Evolutionary conservation across 1,284 basidiomycete genomes (phyloP), one percentile per base, ranked within the genome.

Genomic region (Microbotryomycetes sp.): DNA sequence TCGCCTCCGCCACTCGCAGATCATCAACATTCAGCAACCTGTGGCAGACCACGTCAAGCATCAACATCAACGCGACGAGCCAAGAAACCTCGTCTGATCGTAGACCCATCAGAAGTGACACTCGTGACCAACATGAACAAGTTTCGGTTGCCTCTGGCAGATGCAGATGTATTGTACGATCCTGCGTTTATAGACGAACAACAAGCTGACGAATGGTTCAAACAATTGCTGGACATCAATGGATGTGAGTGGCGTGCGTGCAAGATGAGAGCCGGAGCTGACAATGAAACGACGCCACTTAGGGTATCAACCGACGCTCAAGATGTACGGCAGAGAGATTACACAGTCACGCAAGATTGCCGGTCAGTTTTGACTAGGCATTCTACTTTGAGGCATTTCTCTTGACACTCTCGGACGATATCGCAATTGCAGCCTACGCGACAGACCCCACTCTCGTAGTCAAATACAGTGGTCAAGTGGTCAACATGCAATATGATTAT

Each of bases 221-320:
- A 74, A 2, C 71, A 76, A 25, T 72, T 81, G 16, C 62, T 75
- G 4, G 58, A 58, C 2, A 66, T 81, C 12, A 72, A 76, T 5
- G 76, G 76, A 0, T 80, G 79, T 79, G 56, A 62, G 76, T 62
- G 19, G 26, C 47, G n/a, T 25, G 45, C 45, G 32, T 48, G 48
- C 51, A 52, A 42, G 31, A 26, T 45, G n/a, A n/a, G n/a, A 29
- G 36, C 22, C 49, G 25, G 22, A 6, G 26, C 50, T 51, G 4
- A 55, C 19, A 22, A 49, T 31, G 4, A 49, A 32, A 30, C 25
- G 62, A 12, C 6, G 7, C 25, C 3, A 64, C n/a, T n/a, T 53
- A 76, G 75, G 76, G 79, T 78, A 82, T 65, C 78, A 78, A 52
- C 81, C 81, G 1, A 79, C 74, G 9, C 76, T 82, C n/a, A 79